Conservation (phyloP, 176 grass and related monocot genomes). For the Oryza officinalis region DNA sequence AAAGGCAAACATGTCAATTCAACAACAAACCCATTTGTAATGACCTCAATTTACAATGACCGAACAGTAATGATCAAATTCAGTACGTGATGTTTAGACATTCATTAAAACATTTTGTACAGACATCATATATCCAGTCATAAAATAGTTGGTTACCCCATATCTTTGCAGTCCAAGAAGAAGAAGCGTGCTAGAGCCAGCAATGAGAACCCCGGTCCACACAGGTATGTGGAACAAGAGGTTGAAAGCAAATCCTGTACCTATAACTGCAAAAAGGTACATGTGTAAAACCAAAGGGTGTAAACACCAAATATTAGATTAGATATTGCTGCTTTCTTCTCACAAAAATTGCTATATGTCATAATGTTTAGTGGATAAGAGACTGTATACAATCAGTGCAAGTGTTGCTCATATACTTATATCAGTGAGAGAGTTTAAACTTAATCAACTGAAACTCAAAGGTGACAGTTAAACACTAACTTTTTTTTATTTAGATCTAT, state of each 20-base stretch:
- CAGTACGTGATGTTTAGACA: not conserved
- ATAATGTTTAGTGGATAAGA: not conserved
- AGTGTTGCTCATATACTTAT: not conserved
- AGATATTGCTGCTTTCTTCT: not conserved
- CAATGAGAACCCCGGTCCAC: constrained; percentile 92
- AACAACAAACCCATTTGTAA: not conserved
- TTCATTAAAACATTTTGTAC: not conserved
- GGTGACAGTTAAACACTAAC: not conserved
- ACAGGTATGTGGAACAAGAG: constrained; percentile 82
- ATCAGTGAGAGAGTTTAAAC: not conserved
- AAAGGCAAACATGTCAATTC: no score
- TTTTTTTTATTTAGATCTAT: not conserved
- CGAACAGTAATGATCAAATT: not conserved
- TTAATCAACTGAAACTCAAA: constrained; percentile 1
- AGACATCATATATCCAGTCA: not conserved
- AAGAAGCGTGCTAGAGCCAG: constrained; percentile 78
- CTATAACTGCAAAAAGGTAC: constrained; percentile 49
- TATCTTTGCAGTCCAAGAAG: constrained; percentile 83
- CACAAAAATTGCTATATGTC: not conserved
- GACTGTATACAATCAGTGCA: not conserved
- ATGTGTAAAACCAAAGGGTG: not conserved
- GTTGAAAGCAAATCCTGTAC: constrained; percentile 85
- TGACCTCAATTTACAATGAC: not conserved
- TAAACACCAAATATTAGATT: not conserved
- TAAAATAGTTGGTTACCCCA: constrained; percentile 47